These are phyloP conservation scores for Psilocybe cyanescens DNA, from an alignment of 768 basidiomycete species.

Conservation along the genomic window DNA sequence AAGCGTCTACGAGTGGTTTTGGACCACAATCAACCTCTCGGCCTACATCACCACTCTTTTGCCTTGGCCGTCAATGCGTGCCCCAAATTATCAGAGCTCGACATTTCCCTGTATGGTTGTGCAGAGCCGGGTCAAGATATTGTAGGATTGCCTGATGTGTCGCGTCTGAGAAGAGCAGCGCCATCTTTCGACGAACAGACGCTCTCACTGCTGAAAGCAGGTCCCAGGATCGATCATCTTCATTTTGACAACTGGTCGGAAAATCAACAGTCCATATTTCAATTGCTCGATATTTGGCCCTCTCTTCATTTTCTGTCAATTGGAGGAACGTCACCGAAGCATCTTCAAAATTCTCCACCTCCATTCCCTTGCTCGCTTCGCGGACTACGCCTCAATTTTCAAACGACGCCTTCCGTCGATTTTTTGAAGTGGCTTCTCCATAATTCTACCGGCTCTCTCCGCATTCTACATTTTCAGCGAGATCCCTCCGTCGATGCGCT, in stretches of 20 bases:
- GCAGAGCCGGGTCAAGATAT: slow-evolving; percentile 54
- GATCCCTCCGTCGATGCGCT: slow-evolving; percentile 61
- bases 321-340: slow-evolving; percentile 60
- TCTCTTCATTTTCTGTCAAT: slow-evolving; percentile 58
- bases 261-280: slow-evolving; percentile 55
- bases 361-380: slow-evolving; percentile 53
- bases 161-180: slow-evolving; percentile 52
- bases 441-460: slow-evolving; percentile 53
- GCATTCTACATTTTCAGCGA: slow-evolving; percentile 59
- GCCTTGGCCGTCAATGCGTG: slow-evolving; percentile 61
- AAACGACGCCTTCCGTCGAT: slow-evolving; percentile 60
- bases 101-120: slow-evolving; percentile 62
- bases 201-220: slow-evolving; percentile 53
- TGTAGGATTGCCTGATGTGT: slow-evolving; percentile 48
- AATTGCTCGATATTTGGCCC: slow-evolving; percentile 69
- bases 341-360: slow-evolving; percentile 42
- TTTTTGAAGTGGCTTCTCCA: slow-evolving; percentile 75
- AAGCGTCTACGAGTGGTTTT: slow-evolving; percentile 56
- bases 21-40: slow-evolving; percentile 69
- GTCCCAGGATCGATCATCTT: slow-evolving; percentile 56
- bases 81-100: slow-evolving; percentile 59
- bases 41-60: slow-evolving; percentile 59
- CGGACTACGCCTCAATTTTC: slow-evolving; percentile 67
- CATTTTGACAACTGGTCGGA: slow-evolving; percentile 77
- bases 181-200: slow-evolving; percentile 59